A percentile compares a stretch with the other conserved stretches of the same genome.
Conservation (phyloP, 2,329 filamentous ascomycete genomes). For the Pseudogymnoascus sp. region DNA sequence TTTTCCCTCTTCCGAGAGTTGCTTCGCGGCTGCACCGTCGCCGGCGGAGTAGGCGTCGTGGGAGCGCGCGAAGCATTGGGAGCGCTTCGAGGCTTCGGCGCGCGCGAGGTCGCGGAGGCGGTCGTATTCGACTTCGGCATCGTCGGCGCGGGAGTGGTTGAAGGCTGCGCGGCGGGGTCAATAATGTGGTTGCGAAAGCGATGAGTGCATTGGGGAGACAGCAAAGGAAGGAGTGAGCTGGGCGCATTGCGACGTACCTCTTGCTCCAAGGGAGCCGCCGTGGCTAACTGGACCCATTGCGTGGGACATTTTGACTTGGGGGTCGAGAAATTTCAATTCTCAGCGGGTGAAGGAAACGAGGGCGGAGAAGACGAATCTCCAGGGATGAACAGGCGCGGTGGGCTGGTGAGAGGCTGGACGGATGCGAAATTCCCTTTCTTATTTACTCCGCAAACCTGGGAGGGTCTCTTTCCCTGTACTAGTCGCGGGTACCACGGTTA, state of each 20-base stretch:
- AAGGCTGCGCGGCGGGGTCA: conserved; percentile 48
- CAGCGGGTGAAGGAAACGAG: not conserved
- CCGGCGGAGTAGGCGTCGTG: conserved; percentile 74
- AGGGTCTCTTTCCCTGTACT: not conserved
- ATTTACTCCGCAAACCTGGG: not conserved
- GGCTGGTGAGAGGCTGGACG: not conserved
- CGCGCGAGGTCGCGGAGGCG: conserved; percentile 76
- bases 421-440: not conserved
- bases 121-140: conserved; percentile 82
- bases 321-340: not conserved
- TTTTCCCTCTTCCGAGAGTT: conserved; percentile 79
- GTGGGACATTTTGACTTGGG: not conserved
- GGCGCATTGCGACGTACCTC: not conserved
- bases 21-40: conserved; percentile 75
- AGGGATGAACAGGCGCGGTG: not conserved
- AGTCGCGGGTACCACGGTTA: not conserved
- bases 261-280: not conserved
- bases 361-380: not conserved
- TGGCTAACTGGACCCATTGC: not conserved
- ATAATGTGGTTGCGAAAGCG: not conserved
- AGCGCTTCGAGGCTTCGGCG: conserved; percentile 69
- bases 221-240: conserved; percentile 10
- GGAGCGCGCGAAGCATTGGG: conserved; percentile 67
- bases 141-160: conserved; percentile 58
- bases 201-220: conserved; percentile 12